These are phyloP conservation scores for Diospyros lotus DNA, from an alignment of 148 eudicot genomes.

Conservation along the genomic window DNA sequence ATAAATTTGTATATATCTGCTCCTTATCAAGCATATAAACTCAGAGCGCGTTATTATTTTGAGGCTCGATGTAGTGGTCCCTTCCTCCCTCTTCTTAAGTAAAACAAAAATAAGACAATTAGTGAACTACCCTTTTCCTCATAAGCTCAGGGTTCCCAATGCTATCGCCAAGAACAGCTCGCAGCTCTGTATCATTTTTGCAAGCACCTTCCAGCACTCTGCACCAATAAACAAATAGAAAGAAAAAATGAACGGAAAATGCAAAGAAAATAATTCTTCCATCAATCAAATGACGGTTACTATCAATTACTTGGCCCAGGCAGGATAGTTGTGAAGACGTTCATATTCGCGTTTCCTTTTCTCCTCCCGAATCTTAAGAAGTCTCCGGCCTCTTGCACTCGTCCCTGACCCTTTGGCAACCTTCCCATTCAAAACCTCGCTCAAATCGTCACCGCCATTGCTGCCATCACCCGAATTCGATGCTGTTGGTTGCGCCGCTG, in stretches of 20 bases:
- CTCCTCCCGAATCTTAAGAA: conserved; percentile 76
- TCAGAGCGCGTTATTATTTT: too few relatives aligned
- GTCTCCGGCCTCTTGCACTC: conserved; percentile 75
- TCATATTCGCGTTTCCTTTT: conserved; percentile 63
- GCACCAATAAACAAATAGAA: conserved; percentile 8
- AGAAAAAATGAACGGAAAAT: not conserved
- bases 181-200: conserved; percentile 75
- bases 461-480: too few relatives aligned
- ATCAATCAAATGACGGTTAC: too few relatives aligned
- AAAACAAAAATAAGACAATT: not conserved
- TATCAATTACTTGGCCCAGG: conserved; percentile 77
- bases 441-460: not conserved
- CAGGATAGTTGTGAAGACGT: conserved; percentile 65
- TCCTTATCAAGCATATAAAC: too few relatives aligned
- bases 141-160: conserved; percentile 90
- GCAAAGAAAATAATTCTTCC: not conserved
- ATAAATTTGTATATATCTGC: too few relatives aligned
- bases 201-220: conserved; percentile 97
- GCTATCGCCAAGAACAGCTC: conserved; percentile 91
- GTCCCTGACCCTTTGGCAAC: conserved; percentile 77
- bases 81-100: too few relatives aligned
- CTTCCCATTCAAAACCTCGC: conserved; percentile 13
- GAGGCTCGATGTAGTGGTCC: too few relatives aligned
- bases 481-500: not conserved
- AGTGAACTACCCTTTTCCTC: conserved; percentile 63